phyloP scores from a whole-genome alignment of 116 monocot species.

The Trichopus zeylanicus region DNA sequence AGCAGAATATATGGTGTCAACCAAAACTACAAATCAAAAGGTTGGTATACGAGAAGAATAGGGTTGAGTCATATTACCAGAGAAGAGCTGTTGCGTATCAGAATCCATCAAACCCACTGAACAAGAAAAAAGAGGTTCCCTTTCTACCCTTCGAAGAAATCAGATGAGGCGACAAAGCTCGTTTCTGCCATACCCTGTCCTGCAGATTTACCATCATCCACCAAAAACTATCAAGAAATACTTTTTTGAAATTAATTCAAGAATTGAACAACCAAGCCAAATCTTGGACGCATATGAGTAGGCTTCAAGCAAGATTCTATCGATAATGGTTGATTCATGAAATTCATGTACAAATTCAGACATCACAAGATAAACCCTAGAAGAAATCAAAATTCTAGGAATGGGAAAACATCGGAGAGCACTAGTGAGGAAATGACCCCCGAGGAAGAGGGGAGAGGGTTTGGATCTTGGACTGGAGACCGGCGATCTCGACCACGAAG shows the following conservation, averaged over 20 bases:
- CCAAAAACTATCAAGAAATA: neutral
- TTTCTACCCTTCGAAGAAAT: conserved; percentile 35
- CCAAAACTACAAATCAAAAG: too few relatives aligned
- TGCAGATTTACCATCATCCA: conserved; percentile 14
- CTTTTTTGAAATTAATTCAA: too few relatives aligned
- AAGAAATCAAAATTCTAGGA: neutral
- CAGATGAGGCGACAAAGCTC: conserved; percentile 25
- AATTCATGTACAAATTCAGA: neutral
- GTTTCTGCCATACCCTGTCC: conserved; percentile 36
- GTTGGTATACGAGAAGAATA: too few relatives aligned
- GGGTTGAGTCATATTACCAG: conserved; percentile 10
- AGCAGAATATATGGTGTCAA: too few relatives aligned
- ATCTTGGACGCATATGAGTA: conserved; percentile 51
- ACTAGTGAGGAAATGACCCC: conserved; percentile 10
- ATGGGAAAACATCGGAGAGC: conserved; percentile 3
- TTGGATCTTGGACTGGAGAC: conserved; percentile 25
- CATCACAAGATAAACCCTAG: neutral
- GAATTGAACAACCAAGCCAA: neutral
- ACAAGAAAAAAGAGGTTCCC: conserved; percentile 16
- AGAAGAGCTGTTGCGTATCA: conserved; percentile 1
- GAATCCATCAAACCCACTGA: conserved; percentile 9
- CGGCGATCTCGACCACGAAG: conserved; percentile 16
- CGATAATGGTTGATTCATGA: conserved; percentile 22
- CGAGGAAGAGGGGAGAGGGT: conserved; percentile 21
- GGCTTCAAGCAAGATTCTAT: conserved; percentile 42